phyloP scores from a whole-genome alignment of 2,329 filamentous ascomycete species.

The Hypomyces rosellus region DNA sequence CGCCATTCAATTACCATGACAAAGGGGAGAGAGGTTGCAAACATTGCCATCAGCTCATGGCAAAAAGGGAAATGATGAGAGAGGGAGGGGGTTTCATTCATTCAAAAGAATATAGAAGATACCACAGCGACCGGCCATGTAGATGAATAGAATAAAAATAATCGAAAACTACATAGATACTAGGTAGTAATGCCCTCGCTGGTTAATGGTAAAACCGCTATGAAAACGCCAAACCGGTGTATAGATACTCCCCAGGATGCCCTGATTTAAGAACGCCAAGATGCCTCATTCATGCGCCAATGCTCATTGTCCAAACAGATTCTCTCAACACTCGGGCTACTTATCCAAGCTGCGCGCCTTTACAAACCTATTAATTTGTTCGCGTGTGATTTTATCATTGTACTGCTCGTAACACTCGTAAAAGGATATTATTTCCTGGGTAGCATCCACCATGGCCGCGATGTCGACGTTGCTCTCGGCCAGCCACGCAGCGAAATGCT shows the following conservation, averaged over 20 bases:
- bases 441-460: slow-evolving; percentile 77
- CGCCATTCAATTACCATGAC: slow-evolving; percentile 67
- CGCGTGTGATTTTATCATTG: slow-evolving; percentile 52
- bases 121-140: neutral
- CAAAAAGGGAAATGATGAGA: neutral
- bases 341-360: slow-evolving; percentile 53
- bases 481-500: slow-evolving; percentile 66
- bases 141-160: neutral
- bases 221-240: too few relatives aligned
- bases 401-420: slow-evolving; percentile 66
- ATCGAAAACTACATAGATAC: neutral
- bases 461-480: slow-evolving; percentile 83
- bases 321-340: slow-evolving; percentile 16
- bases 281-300: too few relatives aligned
- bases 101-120: neutral
- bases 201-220: too few relatives aligned
- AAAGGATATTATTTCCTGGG: slow-evolving; percentile 84
- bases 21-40: slow-evolving; percentile 51
- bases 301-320: too few relatives aligned
- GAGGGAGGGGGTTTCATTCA: neutral
- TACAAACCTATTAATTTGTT: slow-evolving; percentile 54
- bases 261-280: too few relatives aligned
- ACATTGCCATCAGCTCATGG: slow-evolving; percentile 31
- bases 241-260: too few relatives aligned
- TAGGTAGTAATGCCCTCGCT: too few relatives aligned